These are phyloP conservation scores for Penicillium sp. DNA, from an alignment of 2,329 filamentous ascomycete species.

Conservation along the genomic window DNA sequence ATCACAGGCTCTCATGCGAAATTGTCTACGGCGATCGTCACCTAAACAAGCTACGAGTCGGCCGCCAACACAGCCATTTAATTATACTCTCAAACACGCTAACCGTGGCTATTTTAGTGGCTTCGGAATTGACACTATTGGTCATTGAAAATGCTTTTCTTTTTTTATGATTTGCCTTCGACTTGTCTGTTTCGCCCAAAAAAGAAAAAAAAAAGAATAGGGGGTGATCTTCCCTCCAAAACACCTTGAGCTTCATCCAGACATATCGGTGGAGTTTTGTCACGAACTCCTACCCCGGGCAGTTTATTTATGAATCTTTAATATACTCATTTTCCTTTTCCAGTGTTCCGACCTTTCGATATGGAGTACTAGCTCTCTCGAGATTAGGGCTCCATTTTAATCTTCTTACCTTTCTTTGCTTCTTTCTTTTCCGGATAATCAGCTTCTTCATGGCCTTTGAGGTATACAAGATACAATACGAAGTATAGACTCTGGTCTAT, in stretches of 20 bases:
- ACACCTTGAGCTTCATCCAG: conserved; percentile 8
- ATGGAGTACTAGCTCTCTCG: not conserved
- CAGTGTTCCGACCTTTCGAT: not conserved
- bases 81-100: conserved; percentile 22
- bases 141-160: conserved; percentile 6
- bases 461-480: not conserved
- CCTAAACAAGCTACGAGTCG: conserved; percentile 16
- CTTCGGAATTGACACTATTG: conserved; percentile 14
- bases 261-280: conserved; percentile 15
- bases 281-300: conserved; percentile 24
- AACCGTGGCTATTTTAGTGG: conserved; percentile 16
- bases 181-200: not conserved
- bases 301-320: not conserved
- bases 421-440: not conserved
- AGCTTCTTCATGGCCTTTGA: not conserved
- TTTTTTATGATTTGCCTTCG: conserved; percentile 1
- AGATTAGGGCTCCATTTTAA: conserved; percentile 8
- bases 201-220: not conserved
- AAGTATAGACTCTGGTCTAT: not conserved
- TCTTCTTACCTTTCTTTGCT: conserved; percentile 6
- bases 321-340: conserved; percentile 9
- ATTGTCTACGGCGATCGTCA: conserved; percentile 27
- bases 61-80: conserved; percentile 15
- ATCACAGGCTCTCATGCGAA: conserved; percentile 17
- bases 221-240: conserved; percentile 6